phyloP scores from a whole-genome alignment of 164 flowering plant genomes.

The Vitis riparia region DNA sequence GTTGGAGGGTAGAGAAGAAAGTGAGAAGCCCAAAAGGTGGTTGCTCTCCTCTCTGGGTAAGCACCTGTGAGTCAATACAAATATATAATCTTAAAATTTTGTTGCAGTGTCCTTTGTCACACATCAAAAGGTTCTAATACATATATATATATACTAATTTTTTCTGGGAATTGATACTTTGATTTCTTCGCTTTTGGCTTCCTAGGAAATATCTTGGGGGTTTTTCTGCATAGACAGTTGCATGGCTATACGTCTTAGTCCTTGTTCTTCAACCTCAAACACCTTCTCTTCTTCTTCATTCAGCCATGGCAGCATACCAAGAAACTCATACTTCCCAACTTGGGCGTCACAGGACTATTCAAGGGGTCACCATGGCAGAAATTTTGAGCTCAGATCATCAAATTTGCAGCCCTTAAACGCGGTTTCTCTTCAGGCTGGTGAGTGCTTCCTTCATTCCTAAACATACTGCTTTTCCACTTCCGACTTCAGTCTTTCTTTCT shows the following conservation, averaged over 20 bases:
- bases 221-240: background rate
- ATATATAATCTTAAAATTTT: too few relatives aligned
- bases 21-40: too few relatives aligned
- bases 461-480: too few relatives aligned
- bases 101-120: too few relatives aligned
- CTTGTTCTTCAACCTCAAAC: background rate
- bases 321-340: background rate
- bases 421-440: slow-evolving; percentile 7
- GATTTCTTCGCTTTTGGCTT: too few relatives aligned
- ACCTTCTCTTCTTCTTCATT: background rate
- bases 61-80: too few relatives aligned
- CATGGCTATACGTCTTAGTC: slow-evolving; percentile 4
- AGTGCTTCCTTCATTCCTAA: background rate
- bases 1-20: too few relatives aligned
- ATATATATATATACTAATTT: too few relatives aligned
- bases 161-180: too few relatives aligned
- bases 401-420: background rate
- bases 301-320: background rate
- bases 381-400: background rate
- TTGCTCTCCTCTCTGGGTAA: too few relatives aligned
- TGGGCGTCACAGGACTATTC: background rate
- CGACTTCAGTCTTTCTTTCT: background rate
- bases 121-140: too few relatives aligned
- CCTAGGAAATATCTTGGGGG: too few relatives aligned
- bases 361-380: background rate